Percentiles rank a stretch among this genome's conserved stretches.
Evolutionary conservation across 441 rosid species (phyloP).

Genomic region (Populus hybrid): DNA sequence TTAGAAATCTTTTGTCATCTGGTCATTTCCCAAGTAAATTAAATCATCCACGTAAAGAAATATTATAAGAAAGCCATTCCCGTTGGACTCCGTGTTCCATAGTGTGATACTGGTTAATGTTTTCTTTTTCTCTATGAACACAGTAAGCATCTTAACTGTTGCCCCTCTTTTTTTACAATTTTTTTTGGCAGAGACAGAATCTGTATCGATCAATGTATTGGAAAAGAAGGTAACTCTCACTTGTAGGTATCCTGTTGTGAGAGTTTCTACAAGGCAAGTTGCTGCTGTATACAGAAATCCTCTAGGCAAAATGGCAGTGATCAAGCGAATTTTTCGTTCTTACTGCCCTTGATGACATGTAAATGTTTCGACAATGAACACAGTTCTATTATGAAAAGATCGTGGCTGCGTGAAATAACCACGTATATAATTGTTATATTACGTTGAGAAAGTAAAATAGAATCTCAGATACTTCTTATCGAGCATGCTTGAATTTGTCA

Average conservation of each 20-base stretch:
- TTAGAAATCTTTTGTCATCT: too few relatives aligned
- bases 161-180: neutral
- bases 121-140: neutral
- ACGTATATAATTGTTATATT: slow-evolving; percentile 9
- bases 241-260: slow-evolving; percentile 46
- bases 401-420: neutral
- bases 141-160: neutral
- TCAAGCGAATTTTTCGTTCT: slow-evolving; percentile 50
- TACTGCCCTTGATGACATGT: slow-evolving; percentile 24
- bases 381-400: neutral
- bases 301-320: slow-evolving; percentile 45
- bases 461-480: neutral
- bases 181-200: slow-evolving; percentile 56
- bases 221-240: slow-evolving; percentile 84
- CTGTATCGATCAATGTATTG: slow-evolving; percentile 54
- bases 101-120: neutral
- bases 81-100: neutral
- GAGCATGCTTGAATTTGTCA: neutral
- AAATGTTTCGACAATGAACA: slow-evolving; percentile 10
- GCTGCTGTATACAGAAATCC: slow-evolving; percentile 36
- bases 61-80: neutral
- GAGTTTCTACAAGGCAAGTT: slow-evolving; percentile 28
- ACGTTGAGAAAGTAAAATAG: neutral
- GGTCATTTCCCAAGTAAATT: too few relatives aligned
- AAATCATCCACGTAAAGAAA: too few relatives aligned